These are phyloP conservation scores for Xylariaceae sp. DNA, from an alignment of 2,329 filamentous ascomycete genomes.

Conservation along the genomic window DNA sequence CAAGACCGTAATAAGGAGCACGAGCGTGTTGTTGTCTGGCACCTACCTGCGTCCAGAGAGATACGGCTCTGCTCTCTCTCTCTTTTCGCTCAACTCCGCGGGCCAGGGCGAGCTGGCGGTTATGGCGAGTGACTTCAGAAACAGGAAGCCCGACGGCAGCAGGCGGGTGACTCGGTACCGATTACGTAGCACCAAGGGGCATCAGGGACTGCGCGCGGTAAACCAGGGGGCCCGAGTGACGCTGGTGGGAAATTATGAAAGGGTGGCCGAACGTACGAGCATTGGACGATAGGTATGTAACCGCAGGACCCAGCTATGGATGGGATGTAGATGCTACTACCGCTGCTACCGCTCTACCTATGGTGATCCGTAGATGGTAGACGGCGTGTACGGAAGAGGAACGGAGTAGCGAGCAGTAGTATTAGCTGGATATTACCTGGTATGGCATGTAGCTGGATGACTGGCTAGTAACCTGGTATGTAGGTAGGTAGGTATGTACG, in stretches of 20 bases:
- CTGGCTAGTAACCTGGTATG: too few relatives aligned
- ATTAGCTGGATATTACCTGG: too few relatives aligned
- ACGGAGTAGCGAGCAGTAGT: too few relatives aligned
- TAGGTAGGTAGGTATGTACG: too few relatives aligned
- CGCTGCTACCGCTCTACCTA: neutral
- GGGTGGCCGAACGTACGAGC: slow-evolving; percentile 16
- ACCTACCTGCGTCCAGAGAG: slow-evolving; percentile 8
- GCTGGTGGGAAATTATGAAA: slow-evolving; percentile 22
- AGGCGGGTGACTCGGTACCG: slow-evolving; percentile 15
- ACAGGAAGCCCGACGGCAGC: slow-evolving; percentile 1
- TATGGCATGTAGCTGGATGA: too few relatives aligned
- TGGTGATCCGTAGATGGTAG: too few relatives aligned
- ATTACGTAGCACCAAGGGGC: slow-evolving; percentile 16
- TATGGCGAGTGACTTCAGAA: slow-evolving; percentile 10
- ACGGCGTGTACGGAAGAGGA: too few relatives aligned
- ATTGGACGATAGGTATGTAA: slow-evolving; percentile 1
- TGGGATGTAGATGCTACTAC: neutral
- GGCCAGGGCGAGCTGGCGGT: slow-evolving; percentile 1
- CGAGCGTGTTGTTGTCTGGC: slow-evolving; percentile 19
- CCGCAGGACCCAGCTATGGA: neutral
- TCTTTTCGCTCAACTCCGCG: neutral
- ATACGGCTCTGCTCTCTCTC: neutral
- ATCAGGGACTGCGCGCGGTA: slow-evolving; percentile 5
- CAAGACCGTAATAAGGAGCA: slow-evolving; percentile 13
- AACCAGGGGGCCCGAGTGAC: slow-evolving; percentile 10